phyloP scores from a whole-genome alignment of 495 filamentous ascomycete genomes.

The Penicillium desertorum region DNA sequence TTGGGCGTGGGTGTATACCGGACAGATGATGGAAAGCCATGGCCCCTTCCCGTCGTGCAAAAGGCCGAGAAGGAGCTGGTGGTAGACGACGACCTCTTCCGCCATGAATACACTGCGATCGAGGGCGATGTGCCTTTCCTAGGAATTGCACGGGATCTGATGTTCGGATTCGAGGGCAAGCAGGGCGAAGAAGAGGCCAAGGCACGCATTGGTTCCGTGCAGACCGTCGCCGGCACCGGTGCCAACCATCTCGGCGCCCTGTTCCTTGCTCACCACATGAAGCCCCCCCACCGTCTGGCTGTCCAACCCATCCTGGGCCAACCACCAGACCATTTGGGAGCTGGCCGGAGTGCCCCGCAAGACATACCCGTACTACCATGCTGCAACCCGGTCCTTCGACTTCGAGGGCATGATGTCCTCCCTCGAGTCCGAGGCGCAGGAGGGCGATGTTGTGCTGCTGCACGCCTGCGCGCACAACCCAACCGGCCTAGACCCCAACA shows the following conservation, averaged over 20 bases:
- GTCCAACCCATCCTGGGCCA: constrained; percentile 52
- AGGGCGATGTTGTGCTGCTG: constrained; percentile 48
- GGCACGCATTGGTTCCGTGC: constrained; percentile 47
- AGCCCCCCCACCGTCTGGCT: constrained; percentile 47
- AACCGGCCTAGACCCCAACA: constrained; percentile 52
- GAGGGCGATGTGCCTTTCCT: constrained; percentile 48
- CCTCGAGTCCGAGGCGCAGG: constrained; percentile 42
- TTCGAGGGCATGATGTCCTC: constrained; percentile 49
- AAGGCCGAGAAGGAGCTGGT: constrained; percentile 45
- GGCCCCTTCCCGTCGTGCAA: constrained; percentile 49
- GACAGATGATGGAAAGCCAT: constrained; percentile 54
- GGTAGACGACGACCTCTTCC: constrained; percentile 39
- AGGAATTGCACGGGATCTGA: constrained; percentile 44
- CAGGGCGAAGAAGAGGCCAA: constrained; percentile 32
- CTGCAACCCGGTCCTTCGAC: constrained; percentile 46
- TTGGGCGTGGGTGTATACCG: constrained; percentile 52
- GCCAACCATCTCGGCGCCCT: constrained; percentile 85
- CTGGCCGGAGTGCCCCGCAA: constrained; percentile 44
- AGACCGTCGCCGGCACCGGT: constrained; percentile 91
- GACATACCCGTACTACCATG: constrained; percentile 52
- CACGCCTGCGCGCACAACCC: constrained; percentile 59
- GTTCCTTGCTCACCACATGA: constrained; percentile 65
- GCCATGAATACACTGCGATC: constrained; percentile 51
- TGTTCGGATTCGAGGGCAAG: constrained; percentile 46
- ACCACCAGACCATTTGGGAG: constrained; percentile 51